A percentile compares a stretch with the other conserved stretches of the same genome.
These are phyloP conservation scores for Verruconis gallopava DNA, from an alignment of 2,329 filamentous ascomycete genomes.

Conservation along the genomic window DNA sequence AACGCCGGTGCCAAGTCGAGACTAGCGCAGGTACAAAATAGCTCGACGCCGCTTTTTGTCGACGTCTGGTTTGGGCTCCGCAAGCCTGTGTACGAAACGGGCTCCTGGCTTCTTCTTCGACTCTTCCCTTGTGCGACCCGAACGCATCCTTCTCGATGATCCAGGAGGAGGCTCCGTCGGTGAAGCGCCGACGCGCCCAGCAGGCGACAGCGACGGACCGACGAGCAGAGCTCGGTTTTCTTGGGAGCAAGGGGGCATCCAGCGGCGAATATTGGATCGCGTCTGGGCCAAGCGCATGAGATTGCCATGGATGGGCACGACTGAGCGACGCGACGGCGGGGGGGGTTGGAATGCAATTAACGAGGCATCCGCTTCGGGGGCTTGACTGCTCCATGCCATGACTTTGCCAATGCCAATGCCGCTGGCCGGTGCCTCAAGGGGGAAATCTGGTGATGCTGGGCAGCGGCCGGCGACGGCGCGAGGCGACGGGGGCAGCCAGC, in stretches of 20 bases:
- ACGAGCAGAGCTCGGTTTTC: not conserved
- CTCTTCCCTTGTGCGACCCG: too few relatives aligned
- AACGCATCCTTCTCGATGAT: too few relatives aligned
- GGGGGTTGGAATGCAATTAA: not conserved
- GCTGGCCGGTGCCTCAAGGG: not conserved
- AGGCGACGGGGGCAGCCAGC: not conserved
- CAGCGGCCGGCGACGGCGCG: not conserved
- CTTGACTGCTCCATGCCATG: not conserved
- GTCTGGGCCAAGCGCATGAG: not conserved
- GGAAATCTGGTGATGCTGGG: not conserved
- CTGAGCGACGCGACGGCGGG: not conserved
- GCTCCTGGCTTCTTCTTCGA: too few relatives aligned
- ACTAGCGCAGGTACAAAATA: too few relatives aligned
- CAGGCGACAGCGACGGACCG: not conserved
- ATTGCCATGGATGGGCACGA: not conserved
- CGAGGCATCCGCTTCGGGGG: not conserved
- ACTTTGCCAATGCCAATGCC: not conserved
- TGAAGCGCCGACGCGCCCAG: too few relatives aligned
- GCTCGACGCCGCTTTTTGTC: too few relatives aligned
- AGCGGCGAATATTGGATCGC: not conserved
- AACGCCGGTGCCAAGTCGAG: too few relatives aligned
- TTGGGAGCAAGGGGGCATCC: not conserved
- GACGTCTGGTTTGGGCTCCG: too few relatives aligned
- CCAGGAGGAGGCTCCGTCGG: too few relatives aligned
- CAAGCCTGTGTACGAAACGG: too few relatives aligned